phyloP scores from a whole-genome alignment of 257 asterid genomes.

The Perilla frutescens region DNA sequence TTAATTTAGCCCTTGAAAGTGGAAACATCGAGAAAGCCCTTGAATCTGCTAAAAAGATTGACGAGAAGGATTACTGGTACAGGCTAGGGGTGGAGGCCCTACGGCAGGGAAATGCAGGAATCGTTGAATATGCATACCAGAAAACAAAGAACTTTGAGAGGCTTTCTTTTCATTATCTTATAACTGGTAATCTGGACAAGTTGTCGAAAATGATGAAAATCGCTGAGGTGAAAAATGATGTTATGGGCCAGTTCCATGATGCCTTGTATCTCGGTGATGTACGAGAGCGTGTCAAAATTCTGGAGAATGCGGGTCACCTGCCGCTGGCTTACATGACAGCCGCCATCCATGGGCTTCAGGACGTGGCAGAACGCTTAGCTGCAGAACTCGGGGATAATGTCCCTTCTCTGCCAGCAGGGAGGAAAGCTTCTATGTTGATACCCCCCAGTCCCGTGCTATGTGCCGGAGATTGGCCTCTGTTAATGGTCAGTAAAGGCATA shows the following conservation, averaged over 20 bases:
- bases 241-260: slow-evolving; percentile 95
- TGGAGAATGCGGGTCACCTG: slow-evolving; percentile 78
- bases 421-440: slow-evolving; percentile 60
- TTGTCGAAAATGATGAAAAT: slow-evolving; percentile 92
- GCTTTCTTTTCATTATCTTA: slow-evolving; percentile 82
- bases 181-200: slow-evolving; percentile 85
- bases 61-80: slow-evolving; percentile 94
- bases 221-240: slow-evolving; percentile 87
- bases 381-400: slow-evolving; percentile 67
- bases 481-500: slow-evolving; percentile 84
- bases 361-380: slow-evolving; percentile 65
- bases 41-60: slow-evolving; percentile 87
- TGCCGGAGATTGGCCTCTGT: slow-evolving; percentile 93
- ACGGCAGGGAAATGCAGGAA: slow-evolving; percentile 97
- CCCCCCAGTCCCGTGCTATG: slow-evolving; percentile 81
- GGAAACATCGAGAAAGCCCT: slow-evolving; percentile 97
- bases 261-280: slow-evolving; percentile 91
- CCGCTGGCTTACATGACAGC: slow-evolving; percentile 87
- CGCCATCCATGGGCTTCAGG: slow-evolving; percentile 70
- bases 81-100: slow-evolving; percentile 96
- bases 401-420: slow-evolving; percentile 68
- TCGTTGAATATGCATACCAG: slow-evolving; percentile 96
- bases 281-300: slow-evolving; percentile 80
- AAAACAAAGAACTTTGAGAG: slow-evolving; percentile 90
- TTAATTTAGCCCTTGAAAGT: slow-evolving; percentile 90